Percentiles rank a stretch among this genome's conserved stretches.
Conservation (phyloP, 202 grass and related monocot species). For the Carex sylvatica region DNA sequence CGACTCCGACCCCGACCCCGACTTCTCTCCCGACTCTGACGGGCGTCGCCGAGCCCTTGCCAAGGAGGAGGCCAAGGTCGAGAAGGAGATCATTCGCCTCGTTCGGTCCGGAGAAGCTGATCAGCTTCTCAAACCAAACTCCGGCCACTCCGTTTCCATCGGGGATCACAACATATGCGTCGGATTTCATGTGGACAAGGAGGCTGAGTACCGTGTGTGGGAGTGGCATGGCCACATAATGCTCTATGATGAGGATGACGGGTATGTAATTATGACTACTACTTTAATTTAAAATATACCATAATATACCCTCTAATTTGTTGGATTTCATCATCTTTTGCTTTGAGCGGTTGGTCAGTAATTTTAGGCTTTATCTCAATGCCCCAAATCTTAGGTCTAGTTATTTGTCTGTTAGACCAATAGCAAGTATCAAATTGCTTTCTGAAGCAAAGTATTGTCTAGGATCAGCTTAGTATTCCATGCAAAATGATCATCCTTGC, state of each 20-base stretch:
- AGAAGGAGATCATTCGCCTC: conserved; percentile 81
- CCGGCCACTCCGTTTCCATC: conserved; percentile 77
- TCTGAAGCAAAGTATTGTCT: neutral
- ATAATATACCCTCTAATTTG: neutral
- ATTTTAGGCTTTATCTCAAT: neutral
- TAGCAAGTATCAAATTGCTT: neutral
- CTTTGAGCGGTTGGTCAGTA: neutral
- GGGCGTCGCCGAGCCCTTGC: conserved; percentile 49
- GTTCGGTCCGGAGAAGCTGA: conserved; percentile 54
- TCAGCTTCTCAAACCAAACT: conserved; percentile 75
- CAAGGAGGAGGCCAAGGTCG: conserved; percentile 76
- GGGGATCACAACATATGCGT: conserved; percentile 90
- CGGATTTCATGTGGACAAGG: conserved; percentile 68
- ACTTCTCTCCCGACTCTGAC: conserved; percentile 38
- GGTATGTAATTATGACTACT: conserved; percentile 2
- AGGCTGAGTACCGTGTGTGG: conserved; percentile 85
- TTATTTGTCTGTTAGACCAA: conserved; percentile 57
- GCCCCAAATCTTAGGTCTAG: neutral
- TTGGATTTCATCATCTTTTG: neutral
- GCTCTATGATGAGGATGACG: conserved; percentile 86
- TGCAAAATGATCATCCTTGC: neutral
- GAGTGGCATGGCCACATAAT: conserved; percentile 98
- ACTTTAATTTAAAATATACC: neutral
- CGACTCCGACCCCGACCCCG: conserved; percentile 34
- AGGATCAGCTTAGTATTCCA: neutral